Evolutionary conservation across 305 asterid genomes (phyloP), one percentile per base, ranked within the genome.

Genomic region (Petunia hybrid): DNA sequence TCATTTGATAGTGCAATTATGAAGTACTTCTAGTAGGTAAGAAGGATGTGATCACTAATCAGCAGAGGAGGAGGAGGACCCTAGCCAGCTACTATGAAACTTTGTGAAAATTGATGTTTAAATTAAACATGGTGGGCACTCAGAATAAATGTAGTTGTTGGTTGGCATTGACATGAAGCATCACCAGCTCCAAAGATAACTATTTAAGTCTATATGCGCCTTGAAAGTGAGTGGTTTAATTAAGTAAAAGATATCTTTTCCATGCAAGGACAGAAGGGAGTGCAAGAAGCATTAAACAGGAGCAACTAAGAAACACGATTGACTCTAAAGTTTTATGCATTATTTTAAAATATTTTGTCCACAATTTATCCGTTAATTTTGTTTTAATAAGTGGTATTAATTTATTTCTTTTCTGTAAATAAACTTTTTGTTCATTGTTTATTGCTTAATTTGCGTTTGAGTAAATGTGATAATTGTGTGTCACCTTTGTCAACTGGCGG

Each of bases 1-100:
- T 8, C 51, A 12, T 35, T 51, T 51, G 61, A 38, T 73, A 35
- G 14, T 36, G 6, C 6, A 35, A 73, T 51, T 6, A 73, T 73
- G 63, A 13, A 73, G 78, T 71, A 22, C 31, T 22, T 22, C 31
- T 22, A 71, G 78, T 73, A 48, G 63, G 63, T 73, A 73, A 51
- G 78, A 7, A 13, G 62, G 45, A 4, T 51, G 62, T 8, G 0
- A 51, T 71, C n/a, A 41, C 9, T 57, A n/a, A 7, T 43, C 36
- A 71, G 61, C 14, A 16, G 22, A 5, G 69, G 13, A 22, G 41
- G 39, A 5, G 78, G 73, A 66, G 42, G 66, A 31, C 81, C 31
- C 31, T 22, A 22, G 31, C 65, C 81, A 55, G 57, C 14, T 10
- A 55, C 12, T 36, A 31, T 22, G 61, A 57, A 45, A n/a, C 13